Conservation (phyloP, 495 filamentous ascomycete species). For the Penicillium canariense region DNA sequence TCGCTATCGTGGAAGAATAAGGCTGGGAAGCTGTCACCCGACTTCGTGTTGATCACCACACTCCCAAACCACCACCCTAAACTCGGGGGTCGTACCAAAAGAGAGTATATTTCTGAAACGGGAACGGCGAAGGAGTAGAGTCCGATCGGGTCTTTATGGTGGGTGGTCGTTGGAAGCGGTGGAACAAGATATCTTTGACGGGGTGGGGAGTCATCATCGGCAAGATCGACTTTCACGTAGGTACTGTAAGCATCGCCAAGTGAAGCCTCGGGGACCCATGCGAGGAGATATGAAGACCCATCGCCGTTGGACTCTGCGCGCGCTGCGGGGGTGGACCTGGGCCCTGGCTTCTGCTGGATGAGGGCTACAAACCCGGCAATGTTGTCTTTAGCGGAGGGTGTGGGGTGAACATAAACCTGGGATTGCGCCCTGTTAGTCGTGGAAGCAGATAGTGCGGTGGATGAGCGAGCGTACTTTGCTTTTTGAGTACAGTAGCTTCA, state of each 20-base stretch:
- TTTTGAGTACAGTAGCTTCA: conserved; percentile 95
- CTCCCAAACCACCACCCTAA: conserved; percentile 98
- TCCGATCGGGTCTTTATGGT: conserved; percentile 67
- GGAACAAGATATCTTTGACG: conserved; percentile 89
- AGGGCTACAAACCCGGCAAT: conserved; percentile 95
- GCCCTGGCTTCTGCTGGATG: conserved; percentile 75
- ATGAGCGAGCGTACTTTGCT: conserved; percentile 68
- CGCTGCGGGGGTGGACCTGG: conserved; percentile 20
- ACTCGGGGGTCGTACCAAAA: conserved; percentile 88
- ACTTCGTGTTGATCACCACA: conserved; percentile 84
- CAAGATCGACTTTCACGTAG: conserved; percentile 92
- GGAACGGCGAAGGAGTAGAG: conserved; percentile 92
- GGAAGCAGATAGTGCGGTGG: not conserved
- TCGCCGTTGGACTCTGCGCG: conserved; percentile 52
- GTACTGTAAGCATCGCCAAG: conserved; percentile 82
- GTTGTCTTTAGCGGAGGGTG: conserved; percentile 90
- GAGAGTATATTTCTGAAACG: conserved; percentile 81
- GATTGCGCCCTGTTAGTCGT: conserved; percentile 1
- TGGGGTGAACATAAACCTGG: conserved; percentile 96
- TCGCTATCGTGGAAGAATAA: conserved; percentile 97
- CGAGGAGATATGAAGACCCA: conserved; percentile 73
- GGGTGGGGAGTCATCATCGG: conserved; percentile 75
- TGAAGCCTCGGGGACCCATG: conserved; percentile 91
- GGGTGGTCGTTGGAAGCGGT: conserved; percentile 74
- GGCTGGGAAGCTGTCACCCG: conserved; percentile 89